Conservation (phyloP, 129 eudicot genomes). For the Flaveria sonorensis region DNA sequence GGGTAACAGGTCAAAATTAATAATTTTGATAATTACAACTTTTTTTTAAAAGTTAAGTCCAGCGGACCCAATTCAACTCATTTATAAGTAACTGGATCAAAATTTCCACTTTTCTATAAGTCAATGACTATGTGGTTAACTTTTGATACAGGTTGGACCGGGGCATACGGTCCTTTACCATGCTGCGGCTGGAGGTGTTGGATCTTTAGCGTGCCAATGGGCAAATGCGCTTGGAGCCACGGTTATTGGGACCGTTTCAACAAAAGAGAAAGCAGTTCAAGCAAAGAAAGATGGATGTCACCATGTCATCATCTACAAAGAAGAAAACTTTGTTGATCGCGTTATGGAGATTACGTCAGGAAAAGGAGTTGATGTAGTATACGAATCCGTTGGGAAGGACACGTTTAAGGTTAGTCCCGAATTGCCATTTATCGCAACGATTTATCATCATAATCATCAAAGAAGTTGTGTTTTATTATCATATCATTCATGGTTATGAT, state of each 20-base stretch:
- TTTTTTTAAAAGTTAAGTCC: too few relatives aligned
- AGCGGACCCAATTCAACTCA: too few relatives aligned
- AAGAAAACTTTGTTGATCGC: constrained; percentile 53
- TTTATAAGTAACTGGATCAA: too few relatives aligned
- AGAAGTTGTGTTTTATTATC: too few relatives aligned
- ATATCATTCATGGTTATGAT: too few relatives aligned
- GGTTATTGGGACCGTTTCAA: constrained; percentile 64
- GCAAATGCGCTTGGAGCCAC: constrained; percentile 57
- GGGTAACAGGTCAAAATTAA: too few relatives aligned
- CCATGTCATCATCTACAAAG: constrained; percentile 53
- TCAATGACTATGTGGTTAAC: not conserved
- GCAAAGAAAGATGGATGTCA: constrained; percentile 72
- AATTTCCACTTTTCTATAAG: too few relatives aligned
- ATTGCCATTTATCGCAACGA: too few relatives aligned
- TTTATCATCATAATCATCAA: too few relatives aligned
- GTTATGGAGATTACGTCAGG: constrained; percentile 60
- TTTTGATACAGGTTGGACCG: constrained; percentile 42
- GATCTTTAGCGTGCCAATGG: constrained; percentile 62
- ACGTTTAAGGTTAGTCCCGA: constrained; percentile 48
- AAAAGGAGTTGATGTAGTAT: constrained; percentile 56
- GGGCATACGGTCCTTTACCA: constrained; percentile 58
- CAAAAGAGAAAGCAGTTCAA: constrained; percentile 47
- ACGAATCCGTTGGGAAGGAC: constrained; percentile 64
- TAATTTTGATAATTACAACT: too few relatives aligned
- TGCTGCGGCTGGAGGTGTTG: constrained; percentile 68